These are phyloP conservation scores for Exophiala calicioides DNA, from an alignment of 2,329 filamentous ascomycete genomes.

Conservation along the genomic window DNA sequence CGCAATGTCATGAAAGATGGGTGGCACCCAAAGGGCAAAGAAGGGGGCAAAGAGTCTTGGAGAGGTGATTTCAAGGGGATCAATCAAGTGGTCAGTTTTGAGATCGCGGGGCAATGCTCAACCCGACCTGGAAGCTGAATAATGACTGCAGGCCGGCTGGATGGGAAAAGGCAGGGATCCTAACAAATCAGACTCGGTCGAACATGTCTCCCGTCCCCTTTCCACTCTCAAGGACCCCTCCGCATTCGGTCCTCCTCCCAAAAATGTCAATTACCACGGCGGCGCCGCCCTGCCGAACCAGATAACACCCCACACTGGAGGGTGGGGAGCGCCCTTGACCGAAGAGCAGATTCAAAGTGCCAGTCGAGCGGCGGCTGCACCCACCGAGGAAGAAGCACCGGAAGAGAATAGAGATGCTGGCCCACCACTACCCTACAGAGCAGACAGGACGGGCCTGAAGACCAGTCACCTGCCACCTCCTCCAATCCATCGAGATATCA, in stretches of 20 bases:
- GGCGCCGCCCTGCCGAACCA: constrained; percentile 47
- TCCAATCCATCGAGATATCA: constrained; percentile 54
- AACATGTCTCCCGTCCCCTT: constrained; percentile 64
- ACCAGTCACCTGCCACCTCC: constrained; percentile 71
- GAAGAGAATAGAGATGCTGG: constrained; percentile 44
- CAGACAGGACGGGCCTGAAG: constrained; percentile 69
- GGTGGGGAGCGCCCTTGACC: constrained; percentile 47
- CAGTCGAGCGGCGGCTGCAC: constrained; percentile 36
- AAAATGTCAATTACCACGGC: constrained; percentile 57
- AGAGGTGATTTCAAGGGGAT: constrained; percentile 58
- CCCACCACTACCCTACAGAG: constrained; percentile 66
- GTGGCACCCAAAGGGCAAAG: constrained; percentile 57
- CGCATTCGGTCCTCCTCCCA: constrained; percentile 79
- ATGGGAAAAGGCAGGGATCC: constrained; percentile 58
- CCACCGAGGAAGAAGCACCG: constrained; percentile 27
- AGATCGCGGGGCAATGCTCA: no score
- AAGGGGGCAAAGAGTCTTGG: constrained; percentile 57
- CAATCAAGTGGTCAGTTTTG: constrained; percentile 58
- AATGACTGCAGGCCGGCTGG: constrained; percentile 54
- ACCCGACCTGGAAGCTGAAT: no score
- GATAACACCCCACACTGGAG: constrained; percentile 46
- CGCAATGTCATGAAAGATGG: constrained; percentile 53
- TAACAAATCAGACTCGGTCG: constrained; percentile 35
- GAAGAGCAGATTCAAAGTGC: constrained; percentile 40
- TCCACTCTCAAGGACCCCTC: constrained; percentile 72